Conservation (phyloP, 345 rosid species). For the Carallia pectinifolia region DNA sequence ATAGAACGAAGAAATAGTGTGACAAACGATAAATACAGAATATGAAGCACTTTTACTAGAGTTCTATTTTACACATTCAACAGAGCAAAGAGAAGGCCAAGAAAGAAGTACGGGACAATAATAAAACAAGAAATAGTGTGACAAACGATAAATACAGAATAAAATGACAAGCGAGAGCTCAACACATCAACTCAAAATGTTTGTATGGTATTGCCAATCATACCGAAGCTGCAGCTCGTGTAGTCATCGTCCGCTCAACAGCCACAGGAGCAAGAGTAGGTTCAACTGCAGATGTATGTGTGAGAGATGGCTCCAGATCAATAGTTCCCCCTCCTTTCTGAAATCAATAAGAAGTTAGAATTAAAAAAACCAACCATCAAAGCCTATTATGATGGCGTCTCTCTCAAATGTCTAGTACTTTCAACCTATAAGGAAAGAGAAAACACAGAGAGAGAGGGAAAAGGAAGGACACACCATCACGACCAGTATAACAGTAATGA, state of each 20-base stretch:
- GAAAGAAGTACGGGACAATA: too few species aligned
- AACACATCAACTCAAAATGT: background rate
- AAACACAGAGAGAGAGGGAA: too few species aligned
- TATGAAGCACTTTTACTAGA: too few species aligned
- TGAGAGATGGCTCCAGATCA: constrained; percentile 92
- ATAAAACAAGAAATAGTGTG: too few species aligned
- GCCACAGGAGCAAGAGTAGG: constrained; percentile 99
- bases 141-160: background rate
- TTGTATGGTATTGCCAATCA: constrained; percentile 1
- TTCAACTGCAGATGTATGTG: constrained; percentile 91
- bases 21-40: background rate
- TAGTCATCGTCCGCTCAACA: constrained; percentile 98
- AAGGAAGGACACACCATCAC: too few species aligned
- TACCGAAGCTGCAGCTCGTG: constrained; percentile 99
- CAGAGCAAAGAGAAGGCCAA: too few species aligned
- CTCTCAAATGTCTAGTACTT: too few species aligned
- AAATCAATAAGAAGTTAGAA: constrained; percentile 17
- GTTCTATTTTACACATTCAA: too few species aligned
- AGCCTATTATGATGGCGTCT: too few species aligned
- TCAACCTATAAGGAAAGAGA: too few species aligned
- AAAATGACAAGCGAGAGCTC: background rate
- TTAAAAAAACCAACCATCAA: background rate
- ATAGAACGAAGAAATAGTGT: too few species aligned
- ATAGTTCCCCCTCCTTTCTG: constrained; percentile 98
- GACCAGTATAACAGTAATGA: too few species aligned